phyloP scores from a whole-genome alignment of 345 rosid species.

The Citropsis articulata region DNA sequence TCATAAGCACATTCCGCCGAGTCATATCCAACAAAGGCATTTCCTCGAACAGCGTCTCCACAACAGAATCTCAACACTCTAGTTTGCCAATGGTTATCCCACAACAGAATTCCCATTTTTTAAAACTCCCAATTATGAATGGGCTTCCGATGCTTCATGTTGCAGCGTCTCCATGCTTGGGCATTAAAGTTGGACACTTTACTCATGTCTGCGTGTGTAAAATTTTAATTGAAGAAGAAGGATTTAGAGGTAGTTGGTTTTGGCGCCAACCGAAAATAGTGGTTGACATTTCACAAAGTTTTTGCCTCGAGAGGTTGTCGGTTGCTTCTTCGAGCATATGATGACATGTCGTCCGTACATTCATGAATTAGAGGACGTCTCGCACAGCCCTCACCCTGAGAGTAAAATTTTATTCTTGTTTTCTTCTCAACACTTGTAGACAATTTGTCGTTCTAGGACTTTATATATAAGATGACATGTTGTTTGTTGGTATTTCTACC shows the following conservation, averaged over 20 bases:
- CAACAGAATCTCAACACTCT: slow-evolving; percentile 34
- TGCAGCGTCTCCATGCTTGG: too few species aligned
- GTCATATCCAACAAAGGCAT: slow-evolving; percentile 45
- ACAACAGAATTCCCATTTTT: slow-evolving; percentile 39
- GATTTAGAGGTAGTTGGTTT: too few species aligned
- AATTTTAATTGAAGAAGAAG: too few species aligned
- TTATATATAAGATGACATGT: too few species aligned
- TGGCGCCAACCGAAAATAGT: too few species aligned
- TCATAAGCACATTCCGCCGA: slow-evolving; percentile 15
- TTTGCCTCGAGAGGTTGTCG: too few species aligned
- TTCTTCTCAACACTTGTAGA: not conserved
- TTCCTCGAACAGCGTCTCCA: slow-evolving; percentile 50
- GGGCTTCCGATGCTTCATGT: slow-evolving; percentile 14
- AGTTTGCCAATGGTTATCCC: slow-evolving; percentile 53
- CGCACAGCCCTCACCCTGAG: not conserved
- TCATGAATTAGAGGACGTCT: not conserved
- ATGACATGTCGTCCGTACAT: not conserved
- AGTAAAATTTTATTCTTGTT: not conserved
- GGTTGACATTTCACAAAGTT: too few species aligned
- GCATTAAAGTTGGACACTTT: too few species aligned
- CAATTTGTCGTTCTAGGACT: not conserved
- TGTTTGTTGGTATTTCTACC: not conserved
- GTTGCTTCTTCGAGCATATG: too few species aligned
- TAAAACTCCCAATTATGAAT: slow-evolving; percentile 39
- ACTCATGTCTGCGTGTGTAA: too few species aligned